Conservation (phyloP, 2,329 filamentous ascomycete genomes). For the Mollisiaceae sp. region DNA sequence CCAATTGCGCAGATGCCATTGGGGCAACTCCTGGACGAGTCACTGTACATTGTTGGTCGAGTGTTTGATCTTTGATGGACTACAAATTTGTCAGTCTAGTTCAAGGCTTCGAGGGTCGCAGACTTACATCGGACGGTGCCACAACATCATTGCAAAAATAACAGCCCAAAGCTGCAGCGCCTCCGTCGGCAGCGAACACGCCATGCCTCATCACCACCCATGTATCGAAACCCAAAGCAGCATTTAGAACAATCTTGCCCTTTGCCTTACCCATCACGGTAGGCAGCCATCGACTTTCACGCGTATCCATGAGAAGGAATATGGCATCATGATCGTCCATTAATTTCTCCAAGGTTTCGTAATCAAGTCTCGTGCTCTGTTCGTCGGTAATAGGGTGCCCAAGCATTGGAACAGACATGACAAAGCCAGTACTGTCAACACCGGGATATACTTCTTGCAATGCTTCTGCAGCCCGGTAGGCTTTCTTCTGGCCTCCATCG, state of each 20-base stretch:
- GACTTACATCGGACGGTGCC: constrained; percentile 84
- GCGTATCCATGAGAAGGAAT: constrained; percentile 96
- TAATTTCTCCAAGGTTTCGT: constrained; percentile 73
- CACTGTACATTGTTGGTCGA: constrained; percentile 98
- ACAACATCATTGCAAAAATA: constrained; percentile 99
- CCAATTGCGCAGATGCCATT: constrained; percentile 87
- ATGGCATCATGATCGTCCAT: constrained; percentile 88
- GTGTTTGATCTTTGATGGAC: constrained; percentile 92
- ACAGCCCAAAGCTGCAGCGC: constrained; percentile 78
- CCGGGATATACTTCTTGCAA: constrained; percentile 89
- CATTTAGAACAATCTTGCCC: constrained; percentile 95
- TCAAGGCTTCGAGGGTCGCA: background rate
- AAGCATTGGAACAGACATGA: constrained; percentile 91
- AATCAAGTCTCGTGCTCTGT: constrained; percentile 72
- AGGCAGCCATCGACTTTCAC: constrained; percentile 93
- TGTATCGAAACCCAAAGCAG: constrained; percentile 93
- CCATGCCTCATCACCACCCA: constrained; percentile 98
- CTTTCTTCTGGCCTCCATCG: constrained; percentile 83
- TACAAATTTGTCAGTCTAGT: constrained; percentile 46
- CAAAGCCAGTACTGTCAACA: constrained; percentile 79
- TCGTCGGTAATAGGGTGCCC: constrained; percentile 85
- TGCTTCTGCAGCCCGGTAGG: constrained; percentile 77
- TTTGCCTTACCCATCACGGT: constrained; percentile 94
- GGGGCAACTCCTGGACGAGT: constrained; percentile 91
- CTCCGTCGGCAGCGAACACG: constrained; percentile 60